Conservation (phyloP, 2,329 filamentous ascomycete genomes). For the Scedosporium aurantiacum region DNA sequence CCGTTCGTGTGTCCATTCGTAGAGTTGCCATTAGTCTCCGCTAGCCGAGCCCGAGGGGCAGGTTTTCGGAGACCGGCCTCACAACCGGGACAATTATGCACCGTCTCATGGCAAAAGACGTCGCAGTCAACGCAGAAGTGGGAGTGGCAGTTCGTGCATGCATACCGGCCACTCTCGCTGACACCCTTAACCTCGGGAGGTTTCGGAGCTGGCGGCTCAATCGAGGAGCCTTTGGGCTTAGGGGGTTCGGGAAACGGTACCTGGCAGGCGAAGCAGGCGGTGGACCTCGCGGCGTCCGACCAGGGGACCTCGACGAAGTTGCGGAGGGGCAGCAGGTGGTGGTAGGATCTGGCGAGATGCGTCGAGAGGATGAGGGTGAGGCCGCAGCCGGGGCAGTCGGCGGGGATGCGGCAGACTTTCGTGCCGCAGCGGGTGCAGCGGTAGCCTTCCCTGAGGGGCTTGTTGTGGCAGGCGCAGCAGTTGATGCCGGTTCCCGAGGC, state of each 20-base stretch:
- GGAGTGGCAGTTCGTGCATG: slow-evolving; percentile 72
- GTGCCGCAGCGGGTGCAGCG: slow-evolving; percentile 77
- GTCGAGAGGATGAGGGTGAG: slow-evolving; percentile 91
- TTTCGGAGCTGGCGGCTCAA: neutral
- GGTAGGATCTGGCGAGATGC: slow-evolving; percentile 83
- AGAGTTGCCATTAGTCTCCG: slow-evolving; percentile 18
- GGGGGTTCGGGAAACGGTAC: slow-evolving; percentile 52
- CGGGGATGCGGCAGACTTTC: slow-evolving; percentile 82
- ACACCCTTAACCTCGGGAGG: slow-evolving; percentile 44
- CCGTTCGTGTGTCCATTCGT: slow-evolving; percentile 23
- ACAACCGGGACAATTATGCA: slow-evolving; percentile 94
- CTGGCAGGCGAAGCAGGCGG: slow-evolving; percentile 70
- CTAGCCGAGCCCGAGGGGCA: slow-evolving; percentile 8
- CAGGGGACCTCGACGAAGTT: slow-evolving; percentile 90
- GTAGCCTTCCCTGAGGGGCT: slow-evolving; percentile 74
- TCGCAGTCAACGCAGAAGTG: slow-evolving; percentile 99
- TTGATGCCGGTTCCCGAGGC: slow-evolving; percentile 54
- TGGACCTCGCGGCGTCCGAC: slow-evolving; percentile 52
- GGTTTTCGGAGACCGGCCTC: slow-evolving; percentile 27
- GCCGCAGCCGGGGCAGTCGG: slow-evolving; percentile 83
- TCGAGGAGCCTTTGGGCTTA: slow-evolving; percentile 9
- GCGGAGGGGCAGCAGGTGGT: slow-evolving; percentile 79
- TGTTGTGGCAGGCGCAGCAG: slow-evolving; percentile 85
- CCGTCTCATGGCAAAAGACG: slow-evolving; percentile 83
- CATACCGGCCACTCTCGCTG: slow-evolving; percentile 79